These are phyloP conservation scores for Peterozyma xylosa DNA, from an alignment of 805 yeast genomes.

Conservation along the genomic window DNA sequence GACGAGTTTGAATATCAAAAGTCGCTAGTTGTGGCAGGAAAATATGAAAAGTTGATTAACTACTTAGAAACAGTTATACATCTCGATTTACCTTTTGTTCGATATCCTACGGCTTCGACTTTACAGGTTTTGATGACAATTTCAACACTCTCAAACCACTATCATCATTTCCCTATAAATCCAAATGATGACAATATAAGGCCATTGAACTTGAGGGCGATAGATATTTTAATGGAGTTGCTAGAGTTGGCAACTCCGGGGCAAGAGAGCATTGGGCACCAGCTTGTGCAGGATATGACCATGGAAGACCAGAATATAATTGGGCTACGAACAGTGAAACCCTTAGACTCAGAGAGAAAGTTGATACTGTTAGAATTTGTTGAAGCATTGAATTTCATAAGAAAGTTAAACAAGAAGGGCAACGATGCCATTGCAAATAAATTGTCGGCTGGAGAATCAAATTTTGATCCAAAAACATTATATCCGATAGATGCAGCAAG, in stretches of 20 bases:
- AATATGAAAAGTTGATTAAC: constrained; percentile 27
- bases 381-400: constrained; percentile 1
- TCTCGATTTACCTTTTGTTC: constrained; percentile 15
- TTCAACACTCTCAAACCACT: constrained; percentile 23
- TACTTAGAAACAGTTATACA: constrained; percentile 23
- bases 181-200: constrained; percentile 18
- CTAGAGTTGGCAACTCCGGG: constrained; percentile 11
- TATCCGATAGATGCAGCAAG: neutral
- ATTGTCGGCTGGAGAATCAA: constrained; percentile 1
- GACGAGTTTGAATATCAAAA: constrained; percentile 11
- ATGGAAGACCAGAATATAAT: constrained; percentile 10
- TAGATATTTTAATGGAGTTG: constrained; percentile 19
- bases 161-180: constrained; percentile 15
- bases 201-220: constrained; percentile 24
- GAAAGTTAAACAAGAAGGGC: neutral
- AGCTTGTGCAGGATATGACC: neutral
- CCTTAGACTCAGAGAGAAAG: constrained; percentile 18
- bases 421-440: constrained; percentile 8
- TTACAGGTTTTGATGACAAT: constrained; percentile 27
- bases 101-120: constrained; percentile 25
- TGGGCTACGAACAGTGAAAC: constrained; percentile 15
- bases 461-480: neutral
- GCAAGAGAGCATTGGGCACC: constrained; percentile 6
- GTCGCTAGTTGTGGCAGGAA: constrained; percentile 11
- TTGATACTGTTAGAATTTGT: constrained; percentile 15